Evolutionary conservation across 805 yeast species (phyloP).

Genomic region (Candida incommunis): DNA sequence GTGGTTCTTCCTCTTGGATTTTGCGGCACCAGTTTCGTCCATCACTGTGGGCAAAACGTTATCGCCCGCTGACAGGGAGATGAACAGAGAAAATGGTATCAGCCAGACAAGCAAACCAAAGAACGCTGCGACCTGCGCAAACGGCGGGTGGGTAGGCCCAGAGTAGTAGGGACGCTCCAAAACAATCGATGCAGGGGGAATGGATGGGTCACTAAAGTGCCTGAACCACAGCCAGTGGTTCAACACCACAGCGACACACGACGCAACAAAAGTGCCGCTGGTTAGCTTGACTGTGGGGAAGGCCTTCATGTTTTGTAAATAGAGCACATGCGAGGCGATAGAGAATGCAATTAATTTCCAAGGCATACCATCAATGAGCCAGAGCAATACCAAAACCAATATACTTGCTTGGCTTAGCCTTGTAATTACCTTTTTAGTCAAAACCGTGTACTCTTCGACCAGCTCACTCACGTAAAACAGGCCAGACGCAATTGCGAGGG

Average conservation of each 20-base stretch:
- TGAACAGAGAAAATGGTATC: constrained; percentile 83
- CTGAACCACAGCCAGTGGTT: constrained; percentile 89
- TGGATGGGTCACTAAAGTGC: constrained; percentile 52
- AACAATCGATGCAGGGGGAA: constrained; percentile 38
- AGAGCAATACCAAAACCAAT: constrained; percentile 37
- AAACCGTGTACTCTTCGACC: constrained; percentile 85
- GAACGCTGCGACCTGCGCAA: constrained; percentile 86
- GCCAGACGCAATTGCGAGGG: constrained; percentile 69
- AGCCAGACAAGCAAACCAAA: constrained; percentile 92
- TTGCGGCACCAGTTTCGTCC: constrained; percentile 19
- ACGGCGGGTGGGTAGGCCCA: constrained; percentile 62
- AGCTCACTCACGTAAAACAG: constrained; percentile 80
- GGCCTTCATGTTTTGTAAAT: constrained; percentile 58
- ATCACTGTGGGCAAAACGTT: constrained; percentile 54
- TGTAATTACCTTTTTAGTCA: constrained; percentile 57
- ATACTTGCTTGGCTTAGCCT: constrained; percentile 53
- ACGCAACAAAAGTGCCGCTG: constrained; percentile 53
- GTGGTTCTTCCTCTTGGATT: constrained; percentile 29
- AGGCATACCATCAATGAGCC: constrained; percentile 71
- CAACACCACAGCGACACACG: constrained; percentile 57
- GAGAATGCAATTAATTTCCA: constrained; percentile 52
- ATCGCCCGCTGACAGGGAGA: constrained; percentile 84
- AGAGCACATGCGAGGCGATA: constrained; percentile 54
- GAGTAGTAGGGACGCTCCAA: constrained; percentile 37
- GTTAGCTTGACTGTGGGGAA: constrained; percentile 76